Evolutionary conservation across 371 early-diverging fungal genomes (phyloP).

Genomic region (Fennellomyces sp.): DNA sequence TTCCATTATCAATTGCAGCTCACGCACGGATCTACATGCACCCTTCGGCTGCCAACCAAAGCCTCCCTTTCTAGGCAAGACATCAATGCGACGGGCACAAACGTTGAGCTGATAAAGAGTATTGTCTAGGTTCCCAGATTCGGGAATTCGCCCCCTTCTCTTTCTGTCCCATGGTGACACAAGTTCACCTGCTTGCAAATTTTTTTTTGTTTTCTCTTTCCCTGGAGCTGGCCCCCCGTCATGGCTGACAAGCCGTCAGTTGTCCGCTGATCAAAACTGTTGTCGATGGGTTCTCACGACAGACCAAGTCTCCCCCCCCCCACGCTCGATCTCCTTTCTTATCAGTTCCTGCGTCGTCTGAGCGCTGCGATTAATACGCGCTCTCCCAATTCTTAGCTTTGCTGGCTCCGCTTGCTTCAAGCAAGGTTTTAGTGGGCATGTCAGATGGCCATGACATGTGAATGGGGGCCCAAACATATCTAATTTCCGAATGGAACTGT

Average conservation of each 20-base stretch:
- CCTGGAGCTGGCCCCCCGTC: neutral
- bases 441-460: conserved; percentile 4
- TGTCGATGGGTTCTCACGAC: neutral
- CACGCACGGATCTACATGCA: neutral
- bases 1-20: neutral
- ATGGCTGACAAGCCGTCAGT: neutral
- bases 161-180: neutral
- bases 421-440: too few species aligned
- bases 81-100: neutral
- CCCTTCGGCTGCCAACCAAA: neutral
- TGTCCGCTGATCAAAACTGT: neutral
- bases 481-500: conserved; percentile 1
- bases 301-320: neutral
- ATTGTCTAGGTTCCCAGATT: neutral
- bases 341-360: too few species aligned
- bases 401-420: neutral
- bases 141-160: too few species aligned
- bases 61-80: neutral
- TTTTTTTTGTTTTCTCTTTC: neutral
- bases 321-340: too few species aligned
- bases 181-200: neutral
- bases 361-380: too few species aligned
- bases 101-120: neutral
- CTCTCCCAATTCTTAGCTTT: neutral
- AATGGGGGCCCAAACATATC: neutral